These are phyloP conservation scores for Scedosporium boydii DNA, from an alignment of 2,329 filamentous ascomycete genomes.

Conservation along the genomic window DNA sequence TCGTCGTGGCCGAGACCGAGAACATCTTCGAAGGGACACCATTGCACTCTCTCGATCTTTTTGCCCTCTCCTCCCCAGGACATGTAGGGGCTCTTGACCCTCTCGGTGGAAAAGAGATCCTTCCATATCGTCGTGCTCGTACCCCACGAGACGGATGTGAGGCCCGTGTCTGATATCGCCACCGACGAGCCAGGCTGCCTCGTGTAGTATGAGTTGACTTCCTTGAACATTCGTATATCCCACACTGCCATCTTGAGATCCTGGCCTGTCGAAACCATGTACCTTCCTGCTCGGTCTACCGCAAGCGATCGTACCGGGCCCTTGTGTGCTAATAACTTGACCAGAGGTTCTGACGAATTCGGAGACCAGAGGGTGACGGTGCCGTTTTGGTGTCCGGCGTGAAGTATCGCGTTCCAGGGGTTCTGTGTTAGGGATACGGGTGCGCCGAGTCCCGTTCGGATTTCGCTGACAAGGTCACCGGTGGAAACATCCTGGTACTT, in stretches of 20 bases:
- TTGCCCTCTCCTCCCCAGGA: constrained; percentile 82
- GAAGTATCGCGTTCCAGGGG: constrained; percentile 81
- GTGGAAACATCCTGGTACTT: constrained; percentile 96
- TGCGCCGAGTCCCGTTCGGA: constrained; percentile 74
- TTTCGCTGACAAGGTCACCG: constrained; percentile 76
- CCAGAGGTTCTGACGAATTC: constrained; percentile 74
- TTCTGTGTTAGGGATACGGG: constrained; percentile 82
- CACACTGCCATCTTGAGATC: constrained; percentile 89
- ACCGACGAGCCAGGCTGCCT: constrained; percentile 74
- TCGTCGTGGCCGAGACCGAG: constrained; percentile 75
- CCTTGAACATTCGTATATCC: constrained; percentile 90
- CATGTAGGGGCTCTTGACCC: constrained; percentile 85
- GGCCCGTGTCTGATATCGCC: constrained; percentile 77
- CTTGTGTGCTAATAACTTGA: constrained; percentile 82
- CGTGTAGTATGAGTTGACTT: constrained; percentile 83
- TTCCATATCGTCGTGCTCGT: constrained; percentile 87
- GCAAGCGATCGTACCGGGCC: constrained; percentile 81
- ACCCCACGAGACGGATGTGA: constrained; percentile 86
- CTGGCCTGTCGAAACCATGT: constrained; percentile 91
- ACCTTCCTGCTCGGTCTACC: constrained; percentile 80
- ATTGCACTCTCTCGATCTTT: constrained; percentile 69
- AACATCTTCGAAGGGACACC: constrained; percentile 93
- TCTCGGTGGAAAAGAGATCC: constrained; percentile 74
- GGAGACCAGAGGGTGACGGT: constrained; percentile 94
- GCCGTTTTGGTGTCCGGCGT: constrained; percentile 91